Base-by-base conservation (phyloP, 164 flowering plant species). In the Hamamelis virginiana region DNA sequence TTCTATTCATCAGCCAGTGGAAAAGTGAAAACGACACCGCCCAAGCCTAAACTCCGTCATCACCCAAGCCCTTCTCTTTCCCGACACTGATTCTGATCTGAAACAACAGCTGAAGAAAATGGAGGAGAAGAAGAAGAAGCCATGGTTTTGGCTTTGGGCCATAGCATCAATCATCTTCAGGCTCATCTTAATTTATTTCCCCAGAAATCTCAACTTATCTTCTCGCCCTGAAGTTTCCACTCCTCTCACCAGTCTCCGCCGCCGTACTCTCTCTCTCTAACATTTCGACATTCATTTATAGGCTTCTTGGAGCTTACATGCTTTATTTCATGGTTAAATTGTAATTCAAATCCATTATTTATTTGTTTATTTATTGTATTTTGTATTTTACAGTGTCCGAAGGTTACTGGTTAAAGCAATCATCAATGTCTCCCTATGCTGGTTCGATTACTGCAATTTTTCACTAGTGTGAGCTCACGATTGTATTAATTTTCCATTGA, bases 221-320 rank as follows among this genome's bases (percentile, higher is more conserved):
- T 84, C 93, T 67, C 97, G 98, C 26, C 96, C 98, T 6, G 99
- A 96, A 77, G 82, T 96, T 68, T 85, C 99, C 73, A 93, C 99
- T 19, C 98, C 99, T 59, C 78, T 93, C 80, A 96, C 98, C 72
- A 91, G 96, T 80, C 80, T 96, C 69, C 97, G 97, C 51, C 99
- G 99, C 81, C 68, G 99, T 95, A 89, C 56, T 19, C 27, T 67
- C 64, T 22, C 55, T 65, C 6, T 59, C 1, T 33, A 45, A n/a
- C n/a, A n/a, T n/a, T n/a, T n/a, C n/a, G n/a, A n/a, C n/a, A n/a
- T n/a, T n/a, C n/a, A n/a, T n/a, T n/a, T n/a, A n/a, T n/a, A n/a
- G n/a, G n/a, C n/a, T n/a, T n/a, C n/a, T n/a, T n/a, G n/a, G n/a
- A n/a, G n/a, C n/a, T n/a, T n/a, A n/a, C n/a, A n/a, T n/a, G n/a